phyloP scores from a whole-genome alignment of 257 asterid species.

The Cruciata laevipes region DNA sequence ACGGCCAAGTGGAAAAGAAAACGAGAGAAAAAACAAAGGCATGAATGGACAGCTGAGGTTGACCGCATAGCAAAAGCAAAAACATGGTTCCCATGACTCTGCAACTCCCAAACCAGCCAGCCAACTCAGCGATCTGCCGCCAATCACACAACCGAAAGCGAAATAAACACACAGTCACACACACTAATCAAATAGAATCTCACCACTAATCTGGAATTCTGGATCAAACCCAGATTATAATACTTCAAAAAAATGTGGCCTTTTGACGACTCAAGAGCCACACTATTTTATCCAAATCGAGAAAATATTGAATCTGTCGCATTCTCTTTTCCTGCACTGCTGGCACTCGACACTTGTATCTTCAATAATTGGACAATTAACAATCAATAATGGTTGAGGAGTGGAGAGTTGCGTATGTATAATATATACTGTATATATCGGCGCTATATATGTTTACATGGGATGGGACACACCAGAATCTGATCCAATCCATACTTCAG shows the following conservation, averaged over 20 bases:
- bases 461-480: background rate
- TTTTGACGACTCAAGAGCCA: background rate
- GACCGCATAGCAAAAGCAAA: background rate
- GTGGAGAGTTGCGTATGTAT: background rate
- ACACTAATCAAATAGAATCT: too few species aligned
- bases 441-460: background rate
- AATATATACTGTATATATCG: background rate
- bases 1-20: background rate
- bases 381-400: background rate
- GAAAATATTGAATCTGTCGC: background rate
- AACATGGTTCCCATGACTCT: slow-evolving; percentile 1
- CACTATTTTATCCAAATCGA: background rate
- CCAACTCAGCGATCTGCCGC: background rate
- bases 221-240: background rate
- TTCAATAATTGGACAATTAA: background rate
- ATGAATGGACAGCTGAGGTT: background rate
- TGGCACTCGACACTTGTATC: background rate
- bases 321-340: background rate
- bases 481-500: background rate
- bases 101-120: background rate
- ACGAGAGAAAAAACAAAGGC: background rate
- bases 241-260: background rate
- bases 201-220: too few species aligned
- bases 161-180: background rate
- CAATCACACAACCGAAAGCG: background rate